phyloP scores from a whole-genome alignment of 306 rosid genomes.

The Argentina anserina region DNA sequence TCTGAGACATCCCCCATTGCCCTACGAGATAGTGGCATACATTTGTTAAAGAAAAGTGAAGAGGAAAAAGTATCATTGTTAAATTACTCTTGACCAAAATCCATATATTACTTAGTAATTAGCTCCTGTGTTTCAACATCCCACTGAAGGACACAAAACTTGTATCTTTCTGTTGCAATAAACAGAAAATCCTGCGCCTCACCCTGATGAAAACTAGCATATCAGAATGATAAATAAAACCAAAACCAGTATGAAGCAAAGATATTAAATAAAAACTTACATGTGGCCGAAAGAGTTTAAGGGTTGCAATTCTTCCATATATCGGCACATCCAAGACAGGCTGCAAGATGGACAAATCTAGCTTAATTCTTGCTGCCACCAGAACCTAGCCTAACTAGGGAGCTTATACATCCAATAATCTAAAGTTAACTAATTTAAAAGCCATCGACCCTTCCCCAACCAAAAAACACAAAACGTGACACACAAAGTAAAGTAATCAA shows the following conservation, averaged over 20 bases:
- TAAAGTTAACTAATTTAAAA: background rate
- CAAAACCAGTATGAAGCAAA: background rate
- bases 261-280: slow-evolving; percentile 36
- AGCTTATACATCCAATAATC: background rate
- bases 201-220: slow-evolving; percentile 48
- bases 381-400: background rate
- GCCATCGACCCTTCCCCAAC: background rate
- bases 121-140: slow-evolving; percentile 85
- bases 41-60: slow-evolving; percentile 5
- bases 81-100: background rate
- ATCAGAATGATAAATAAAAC: background rate
- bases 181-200: slow-evolving; percentile 88
- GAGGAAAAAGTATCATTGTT: background rate
- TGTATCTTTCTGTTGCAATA: slow-evolving; percentile 95
- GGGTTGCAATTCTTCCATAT: slow-evolving; percentile 93
- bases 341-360: slow-evolving; percentile 39
- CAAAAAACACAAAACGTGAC: background rate
- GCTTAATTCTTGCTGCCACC: background rate
- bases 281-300: slow-evolving; percentile 94
- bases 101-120: slow-evolving; percentile 37
- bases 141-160: slow-evolving; percentile 98
- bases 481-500: background rate
- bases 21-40: slow-evolving; percentile 36
- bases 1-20: slow-evolving; percentile 99
- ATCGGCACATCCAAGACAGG: slow-evolving; percentile 91